Conservation (phyloP, 164 flowering plant species). For the Macadamia tetraphylla region DNA sequence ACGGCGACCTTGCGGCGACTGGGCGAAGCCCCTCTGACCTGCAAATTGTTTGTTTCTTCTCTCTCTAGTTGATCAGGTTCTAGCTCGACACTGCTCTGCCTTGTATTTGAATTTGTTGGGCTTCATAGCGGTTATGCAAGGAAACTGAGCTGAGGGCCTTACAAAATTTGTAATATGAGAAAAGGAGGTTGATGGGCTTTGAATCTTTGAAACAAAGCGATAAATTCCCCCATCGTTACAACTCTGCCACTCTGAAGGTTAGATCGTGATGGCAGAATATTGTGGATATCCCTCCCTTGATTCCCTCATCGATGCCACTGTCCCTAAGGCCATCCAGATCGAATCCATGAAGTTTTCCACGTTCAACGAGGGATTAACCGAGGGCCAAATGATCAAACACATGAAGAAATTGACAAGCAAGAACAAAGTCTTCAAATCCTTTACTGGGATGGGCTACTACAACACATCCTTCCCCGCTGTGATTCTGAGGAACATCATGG, state of each 20-base stretch:
- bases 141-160: too few species aligned
- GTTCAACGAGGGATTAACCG: constrained; percentile 87
- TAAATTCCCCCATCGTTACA: constrained; percentile 91
- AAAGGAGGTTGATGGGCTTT: constrained; percentile 5
- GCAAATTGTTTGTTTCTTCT: too few species aligned
- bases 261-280: constrained; percentile 60
- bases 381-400: constrained; percentile 82
- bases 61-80: too few species aligned
- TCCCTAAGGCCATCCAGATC: constrained; percentile 74
- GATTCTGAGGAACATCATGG: constrained; percentile 89
- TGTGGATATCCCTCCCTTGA: constrained; percentile 62
- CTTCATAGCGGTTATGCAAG: too few species aligned
- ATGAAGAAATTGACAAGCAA: constrained; percentile 62
- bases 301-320: constrained; percentile 82
- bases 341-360: constrained; percentile 58
- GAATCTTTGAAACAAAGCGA: constrained; percentile 81
- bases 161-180: too few species aligned
- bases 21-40: too few species aligned
- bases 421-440: constrained; percentile 81
- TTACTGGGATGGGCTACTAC: constrained; percentile 96
- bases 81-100: too few species aligned
- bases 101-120: too few species aligned
- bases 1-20: too few species aligned
- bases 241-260: constrained; percentile 87
- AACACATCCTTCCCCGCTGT: constrained; percentile 80